Base-by-base conservation (phyloP, 306 rosid genomes). In the Ammopiptanthus mongolicus region DNA sequence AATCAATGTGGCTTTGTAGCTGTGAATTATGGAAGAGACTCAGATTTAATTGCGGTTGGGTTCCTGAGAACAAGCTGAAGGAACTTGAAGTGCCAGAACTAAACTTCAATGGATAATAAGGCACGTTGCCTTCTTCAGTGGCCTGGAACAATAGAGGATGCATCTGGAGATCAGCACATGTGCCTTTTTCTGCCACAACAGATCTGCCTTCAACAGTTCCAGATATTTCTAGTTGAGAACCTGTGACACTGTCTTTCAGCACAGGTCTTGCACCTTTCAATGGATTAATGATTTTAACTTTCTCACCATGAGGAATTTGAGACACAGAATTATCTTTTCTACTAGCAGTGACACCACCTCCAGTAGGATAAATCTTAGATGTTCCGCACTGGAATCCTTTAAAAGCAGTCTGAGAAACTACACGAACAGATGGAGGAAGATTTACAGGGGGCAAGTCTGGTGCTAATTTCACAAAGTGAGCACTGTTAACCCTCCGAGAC, bases 141-240 rank as follows among this genome's bases (percentile, higher is more conserved):
- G 84, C 80, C 80, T 87, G 96, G 90, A 95, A 89, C 78, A 92
- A 86, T 75, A 95, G 87, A 69, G 97, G 99, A 89, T 95, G 99
- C 93, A 95, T 92, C 79, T 86, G 92, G 64, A 91, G 89, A 84
- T 87, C 96, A 77, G 86, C 76, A 81, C 76, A 60, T 18, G 79
- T 52, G 44, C 75, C 88, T 51, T 80, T 79, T 53, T 87, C 98
- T 70, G 83, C 84, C 31, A 69, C 87, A 81, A 29, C 52, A 55
- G 86, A 53, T 78, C 80, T 80, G 68, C 81, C 88, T 73, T 80
- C 84, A 33, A 47, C 75, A 72, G 76, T 37, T 76, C 73, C 80
- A 79, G 84, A 77, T 62, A 80, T 82, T 82, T 84, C 88, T 18
- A 66, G 18, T 29, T 34, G 81, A 53, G 78, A 79, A 69, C 48